phyloP scores from a whole-genome alignment of 2,329 filamentous ascomycete genomes.

The Nigrospora osmanthi region DNA sequence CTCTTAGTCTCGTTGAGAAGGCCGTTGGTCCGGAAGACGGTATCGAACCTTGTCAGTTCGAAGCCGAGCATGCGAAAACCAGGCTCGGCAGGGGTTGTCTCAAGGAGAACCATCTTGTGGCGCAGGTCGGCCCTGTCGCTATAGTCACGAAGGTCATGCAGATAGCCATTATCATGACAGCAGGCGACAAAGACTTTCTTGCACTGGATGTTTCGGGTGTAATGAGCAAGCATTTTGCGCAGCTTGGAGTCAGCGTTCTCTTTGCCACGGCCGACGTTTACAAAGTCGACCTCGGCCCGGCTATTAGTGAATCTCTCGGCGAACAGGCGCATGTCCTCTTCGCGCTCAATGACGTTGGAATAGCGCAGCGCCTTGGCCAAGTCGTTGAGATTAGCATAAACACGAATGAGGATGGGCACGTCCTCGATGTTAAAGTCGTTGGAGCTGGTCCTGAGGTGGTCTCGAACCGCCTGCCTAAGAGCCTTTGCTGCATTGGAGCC shows the following conservation, averaged over 20 bases:
- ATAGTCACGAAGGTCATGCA: slow-evolving; percentile 25
- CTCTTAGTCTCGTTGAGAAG: slow-evolving; percentile 22
- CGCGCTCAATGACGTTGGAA: slow-evolving; percentile 20
- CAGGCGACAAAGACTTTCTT: slow-evolving; percentile 24
- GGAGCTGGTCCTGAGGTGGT: slow-evolving; percentile 13
- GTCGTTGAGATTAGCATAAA: slow-evolving; percentile 25
- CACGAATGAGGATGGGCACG: slow-evolving; percentile 21
- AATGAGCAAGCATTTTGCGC: slow-evolving; percentile 21
- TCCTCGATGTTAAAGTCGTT: slow-evolving; percentile 14
- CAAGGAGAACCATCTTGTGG: slow-evolving; percentile 18
- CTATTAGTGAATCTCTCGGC: slow-evolving; percentile 25
- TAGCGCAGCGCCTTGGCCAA: slow-evolving; percentile 21
- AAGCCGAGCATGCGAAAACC: slow-evolving; percentile 20
- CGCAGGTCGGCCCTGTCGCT: slow-evolving; percentile 11
- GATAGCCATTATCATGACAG: slow-evolving; percentile 26
- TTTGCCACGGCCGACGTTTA: slow-evolving; percentile 26
- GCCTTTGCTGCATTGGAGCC: slow-evolving; percentile 20
- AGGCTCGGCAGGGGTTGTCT: slow-evolving; percentile 24
- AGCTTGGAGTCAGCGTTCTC: slow-evolving; percentile 19
- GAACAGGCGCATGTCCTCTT: slow-evolving; percentile 22
- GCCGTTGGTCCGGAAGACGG: slow-evolving; percentile 21
- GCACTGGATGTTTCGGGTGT: slow-evolving; percentile 23
- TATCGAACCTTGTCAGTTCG: slow-evolving; percentile 20
- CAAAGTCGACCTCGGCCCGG: slow-evolving; percentile 23
- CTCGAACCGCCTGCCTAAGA: slow-evolving; percentile 22